Evolutionary conservation across 495 filamentous ascomycete genomes (phyloP).

Genomic region (Hypoxylon fuscum): DNA sequence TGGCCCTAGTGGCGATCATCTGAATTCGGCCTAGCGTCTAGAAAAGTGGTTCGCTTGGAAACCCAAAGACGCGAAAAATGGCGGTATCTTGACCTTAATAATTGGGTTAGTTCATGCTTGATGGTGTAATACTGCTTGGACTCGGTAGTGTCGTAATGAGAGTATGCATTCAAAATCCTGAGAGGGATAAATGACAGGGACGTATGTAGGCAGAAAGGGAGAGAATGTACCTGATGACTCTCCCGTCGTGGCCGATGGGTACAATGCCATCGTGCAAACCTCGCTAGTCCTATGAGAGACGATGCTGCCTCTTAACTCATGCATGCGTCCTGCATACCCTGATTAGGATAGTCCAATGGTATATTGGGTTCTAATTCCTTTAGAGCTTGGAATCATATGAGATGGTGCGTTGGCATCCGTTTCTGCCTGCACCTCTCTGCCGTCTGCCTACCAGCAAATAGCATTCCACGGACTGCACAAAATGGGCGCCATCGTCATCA

Average conservation of each 20-base stretch:
- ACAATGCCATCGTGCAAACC: constrained; percentile 12
- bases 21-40: too few relatives aligned
- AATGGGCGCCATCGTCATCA: constrained; percentile 29
- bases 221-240: constrained; percentile 24
- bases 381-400: constrained; percentile 26
- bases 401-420: constrained; percentile 36
- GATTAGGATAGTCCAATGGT: constrained; percentile 26
- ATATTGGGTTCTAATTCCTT: constrained; percentile 12
- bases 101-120: constrained; percentile 15
- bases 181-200: constrained; percentile 2
- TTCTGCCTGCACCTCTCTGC: constrained; percentile 29
- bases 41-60: too few relatives aligned
- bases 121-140: constrained; percentile 30
- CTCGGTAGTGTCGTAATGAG: constrained; percentile 11
- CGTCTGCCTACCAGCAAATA: constrained; percentile 33
- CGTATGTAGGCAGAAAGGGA: background rate
- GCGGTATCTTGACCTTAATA: background rate
- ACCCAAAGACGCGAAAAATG: too few relatives aligned
- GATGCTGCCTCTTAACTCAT: constrained; percentile 18
- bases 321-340: constrained; percentile 34
- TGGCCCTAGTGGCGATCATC: too few relatives aligned
- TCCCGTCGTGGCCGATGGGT: constrained; percentile 11
- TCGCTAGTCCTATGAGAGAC: constrained; percentile 22
- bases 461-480: constrained; percentile 15
- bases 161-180: constrained; percentile 9